These are phyloP conservation scores for Neurospora sp. DNA, from an alignment of 495 filamentous ascomycete species.

Conservation along the genomic window DNA sequence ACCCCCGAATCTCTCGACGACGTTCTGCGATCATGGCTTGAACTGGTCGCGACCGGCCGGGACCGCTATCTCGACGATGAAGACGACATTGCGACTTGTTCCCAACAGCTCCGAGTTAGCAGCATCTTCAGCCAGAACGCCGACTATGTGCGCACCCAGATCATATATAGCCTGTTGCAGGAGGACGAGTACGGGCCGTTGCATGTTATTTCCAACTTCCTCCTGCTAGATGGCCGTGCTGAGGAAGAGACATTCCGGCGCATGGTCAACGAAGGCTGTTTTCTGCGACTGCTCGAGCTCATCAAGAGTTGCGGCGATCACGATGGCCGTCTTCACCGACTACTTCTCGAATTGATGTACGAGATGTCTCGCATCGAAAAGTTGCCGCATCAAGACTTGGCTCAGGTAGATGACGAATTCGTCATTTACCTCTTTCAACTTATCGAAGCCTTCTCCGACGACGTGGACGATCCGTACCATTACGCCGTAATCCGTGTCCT, in stretches of 20 bases:
- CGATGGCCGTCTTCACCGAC: conserved; percentile 64
- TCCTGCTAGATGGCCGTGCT: conserved; percentile 81
- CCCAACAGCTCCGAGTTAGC: conserved; percentile 70
- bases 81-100: conserved; percentile 75
- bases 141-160: conserved; percentile 86
- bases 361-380: conserved; percentile 94
- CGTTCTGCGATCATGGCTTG: conserved; percentile 71
- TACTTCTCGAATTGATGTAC: conserved; percentile 82
- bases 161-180: conserved; percentile 84
- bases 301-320: conserved; percentile 53
- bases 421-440: conserved; percentile 75
- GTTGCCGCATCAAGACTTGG: conserved; percentile 65
- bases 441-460: conserved; percentile 82
- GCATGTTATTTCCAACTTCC: conserved; percentile 72
- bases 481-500: conserved; percentile 90
- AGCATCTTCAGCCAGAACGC: conserved; percentile 60
- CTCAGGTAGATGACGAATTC: conserved; percentile 76
- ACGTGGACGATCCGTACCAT: conserved; percentile 89
- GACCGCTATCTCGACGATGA: conserved; percentile 76
- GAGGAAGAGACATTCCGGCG: conserved; percentile 70
- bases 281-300: conserved; percentile 73
- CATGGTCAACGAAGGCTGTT: conserved; percentile 80
- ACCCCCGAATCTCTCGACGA: conserved; percentile 76
- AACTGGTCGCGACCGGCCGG: conserved; percentile 68
- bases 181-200: conserved; percentile 74